Evolutionary conservation across 163 green algal species (phyloP), one percentile per base, ranked within the genome.

Genomic region (Scenedesmus sp.): DNA sequence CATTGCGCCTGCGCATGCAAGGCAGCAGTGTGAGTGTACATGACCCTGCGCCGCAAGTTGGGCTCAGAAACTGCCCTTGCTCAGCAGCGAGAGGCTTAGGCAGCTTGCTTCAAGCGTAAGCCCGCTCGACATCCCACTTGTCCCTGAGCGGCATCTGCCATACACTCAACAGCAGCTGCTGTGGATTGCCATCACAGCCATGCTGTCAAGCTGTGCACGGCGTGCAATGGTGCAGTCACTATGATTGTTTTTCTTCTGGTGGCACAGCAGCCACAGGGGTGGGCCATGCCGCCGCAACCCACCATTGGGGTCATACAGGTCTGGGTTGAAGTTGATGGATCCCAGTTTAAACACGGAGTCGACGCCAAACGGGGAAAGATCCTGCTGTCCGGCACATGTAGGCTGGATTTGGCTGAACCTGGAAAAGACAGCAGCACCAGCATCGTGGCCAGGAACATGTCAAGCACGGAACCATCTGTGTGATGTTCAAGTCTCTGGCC

Each of bases 261-360:
- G 7, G 30, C 30, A 40, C 65, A 40, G 24, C 65, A 76, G 30
- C 26, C 30, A 18, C 61, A 15, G 18, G 65, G 16, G 20, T 33
- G 9, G 10, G 9, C 65, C 53, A 2, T 18, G 40, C 82, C 35
- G 51, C 82, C 24, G 22, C 5, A 20, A 65, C 88, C 0, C 37
- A 87, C 72, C 80, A 61, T 79, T 40, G 65, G 91, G 88, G 80
- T 95, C 95, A 90, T 94, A 96, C 61, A 96, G 93, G 90, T 97
- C 94, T 33, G 91, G 56, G 76, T 96, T 94, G 88, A 94, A 96
- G 51, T 95, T 89, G 10, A 88, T 81, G 6, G 94, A 95, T 72
- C 95, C 95, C 30, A 92, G 88, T 89, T 98, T 97, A 95, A 98
- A 97, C 1, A 97, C 93, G 7, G 96, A 96, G 88, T 98, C 97